Evolutionary conservation across 768 basidiomycete genomes (phyloP).

Genomic region (Tylopilus felleus): DNA sequence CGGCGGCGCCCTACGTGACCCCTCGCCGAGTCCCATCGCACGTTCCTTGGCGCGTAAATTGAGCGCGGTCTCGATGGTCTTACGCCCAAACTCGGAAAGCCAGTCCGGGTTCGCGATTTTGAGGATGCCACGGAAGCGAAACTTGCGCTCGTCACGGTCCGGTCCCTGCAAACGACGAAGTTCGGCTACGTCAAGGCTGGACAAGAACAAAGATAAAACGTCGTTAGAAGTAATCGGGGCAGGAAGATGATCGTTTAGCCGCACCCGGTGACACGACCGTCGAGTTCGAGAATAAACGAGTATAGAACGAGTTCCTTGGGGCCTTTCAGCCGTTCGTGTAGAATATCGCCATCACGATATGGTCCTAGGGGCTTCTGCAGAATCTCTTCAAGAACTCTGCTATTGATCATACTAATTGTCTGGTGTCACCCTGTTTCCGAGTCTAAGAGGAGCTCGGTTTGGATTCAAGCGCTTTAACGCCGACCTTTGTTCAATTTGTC

Average conservation of each 20-base stretch:
- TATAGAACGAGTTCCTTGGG: conserved; percentile 20
- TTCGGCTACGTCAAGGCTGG: conserved; percentile 50
- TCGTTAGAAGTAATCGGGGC: conserved; percentile 1
- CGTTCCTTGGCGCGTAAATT: conserved; percentile 36
- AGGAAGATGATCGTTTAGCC: background rate
- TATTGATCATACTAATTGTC: conserved; percentile 13
- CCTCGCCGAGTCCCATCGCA: conserved; percentile 15
- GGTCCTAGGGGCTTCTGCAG: conserved; percentile 29
- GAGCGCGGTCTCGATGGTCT: conserved; percentile 43
- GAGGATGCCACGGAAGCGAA: conserved; percentile 52
- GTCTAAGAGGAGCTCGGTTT: too few species aligned
- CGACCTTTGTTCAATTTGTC: background rate
- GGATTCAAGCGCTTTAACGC: background rate
- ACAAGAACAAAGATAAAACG: background rate
- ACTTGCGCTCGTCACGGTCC: conserved; percentile 29
- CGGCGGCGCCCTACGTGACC: conserved; percentile 20
- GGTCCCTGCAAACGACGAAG: conserved; percentile 28
- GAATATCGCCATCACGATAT: conserved; percentile 27
- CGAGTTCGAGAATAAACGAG: conserved; percentile 29
- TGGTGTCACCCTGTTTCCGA: background rate
- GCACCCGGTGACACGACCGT: conserved; percentile 28
- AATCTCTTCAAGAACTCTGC: conserved; percentile 21
- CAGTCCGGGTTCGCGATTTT: conserved; percentile 44
- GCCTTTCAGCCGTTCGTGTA: conserved; percentile 14
- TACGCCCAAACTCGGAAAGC: conserved; percentile 46